Conservation (phyloP, 2,329 filamentous ascomycete species). For the Arthroderma uncinatum region DNA sequence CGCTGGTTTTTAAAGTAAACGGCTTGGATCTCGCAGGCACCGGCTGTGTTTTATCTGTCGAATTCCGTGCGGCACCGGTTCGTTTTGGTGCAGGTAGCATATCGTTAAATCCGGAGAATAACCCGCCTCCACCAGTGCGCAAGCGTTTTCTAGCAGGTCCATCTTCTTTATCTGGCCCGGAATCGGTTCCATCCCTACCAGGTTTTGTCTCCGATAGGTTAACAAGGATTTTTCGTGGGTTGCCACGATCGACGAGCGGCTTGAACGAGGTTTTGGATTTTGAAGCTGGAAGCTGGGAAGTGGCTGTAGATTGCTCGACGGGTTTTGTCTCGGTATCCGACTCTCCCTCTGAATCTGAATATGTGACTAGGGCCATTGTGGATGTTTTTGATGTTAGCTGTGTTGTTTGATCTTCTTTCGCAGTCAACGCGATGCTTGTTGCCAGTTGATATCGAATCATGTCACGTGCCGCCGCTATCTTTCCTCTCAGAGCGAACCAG, state of each 20-base stretch:
- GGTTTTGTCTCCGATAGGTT: slow-evolving; percentile 52
- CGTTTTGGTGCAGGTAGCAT: slow-evolving; percentile 76
- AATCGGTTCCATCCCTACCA: slow-evolving; percentile 26
- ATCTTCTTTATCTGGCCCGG: slow-evolving; percentile 21
- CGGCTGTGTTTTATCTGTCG: slow-evolving; percentile 11
- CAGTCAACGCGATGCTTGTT: background rate
- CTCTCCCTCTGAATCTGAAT: slow-evolving; percentile 66
- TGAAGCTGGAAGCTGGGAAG: slow-evolving; percentile 7
- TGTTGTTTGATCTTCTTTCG: background rate
- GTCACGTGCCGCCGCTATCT: background rate
- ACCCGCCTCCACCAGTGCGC: slow-evolving; percentile 35
- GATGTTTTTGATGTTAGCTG: background rate
- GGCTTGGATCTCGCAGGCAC: slow-evolving; percentile 36
- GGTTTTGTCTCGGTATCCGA: slow-evolving; percentile 25
- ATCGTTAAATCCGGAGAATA: slow-evolving; percentile 73
- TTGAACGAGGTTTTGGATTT: slow-evolving; percentile 43
- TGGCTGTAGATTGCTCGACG: slow-evolving; percentile 14
- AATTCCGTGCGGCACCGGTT: slow-evolving; percentile 8
- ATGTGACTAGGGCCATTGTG: slow-evolving; percentile 66
- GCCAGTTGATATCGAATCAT: background rate
- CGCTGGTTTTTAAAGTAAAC: slow-evolving; percentile 70
- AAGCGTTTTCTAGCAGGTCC: slow-evolving; percentile 9
- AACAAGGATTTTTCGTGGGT: slow-evolving; percentile 67
- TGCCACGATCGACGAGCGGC: slow-evolving; percentile 70
- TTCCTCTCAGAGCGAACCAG: background rate